Conservation (phyloP, 345 rosid genomes). For the Carallia brachiata region DNA sequence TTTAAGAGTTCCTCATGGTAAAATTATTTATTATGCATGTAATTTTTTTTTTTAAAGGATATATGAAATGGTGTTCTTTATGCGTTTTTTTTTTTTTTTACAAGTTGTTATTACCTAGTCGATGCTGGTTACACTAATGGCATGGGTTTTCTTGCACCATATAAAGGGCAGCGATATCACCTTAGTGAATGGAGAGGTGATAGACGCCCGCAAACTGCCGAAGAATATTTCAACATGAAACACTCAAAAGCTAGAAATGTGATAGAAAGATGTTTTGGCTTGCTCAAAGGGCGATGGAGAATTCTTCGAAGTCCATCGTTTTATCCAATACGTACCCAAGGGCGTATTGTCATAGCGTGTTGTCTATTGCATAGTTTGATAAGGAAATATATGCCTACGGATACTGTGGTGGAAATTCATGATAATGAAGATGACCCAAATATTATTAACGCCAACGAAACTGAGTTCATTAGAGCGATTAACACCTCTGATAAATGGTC, state of each 20-base stretch:
- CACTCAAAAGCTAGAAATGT: not conserved
- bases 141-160: not conserved
- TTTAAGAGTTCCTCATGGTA: not conserved
- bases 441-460: too few relatives aligned
- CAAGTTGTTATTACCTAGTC: too few relatives aligned
- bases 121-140: too few relatives aligned
- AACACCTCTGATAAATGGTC: too few relatives aligned
- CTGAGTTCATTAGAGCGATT: too few relatives aligned
- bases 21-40: too few relatives aligned
- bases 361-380: not conserved
- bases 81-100: too few relatives aligned
- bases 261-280: not conserved
- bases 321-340: not conserved
- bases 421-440: too few relatives aligned
- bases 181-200: not conserved
- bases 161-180: constrained; percentile 1
- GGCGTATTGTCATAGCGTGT: not conserved
- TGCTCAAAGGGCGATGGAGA: not conserved
- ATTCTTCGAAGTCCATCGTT: not conserved
- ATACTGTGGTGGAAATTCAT: too few relatives aligned
- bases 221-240: constrained; percentile 1
- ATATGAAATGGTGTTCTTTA: too few relatives aligned
- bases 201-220: not conserved
- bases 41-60: too few relatives aligned
- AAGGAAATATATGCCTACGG: too few relatives aligned